Percentiles rank a stretch among this genome's conserved stretches.
phyloP scores from a whole-genome alignment of 2,329 filamentous ascomycete species.

The Claviceps humidiphila region DNA sequence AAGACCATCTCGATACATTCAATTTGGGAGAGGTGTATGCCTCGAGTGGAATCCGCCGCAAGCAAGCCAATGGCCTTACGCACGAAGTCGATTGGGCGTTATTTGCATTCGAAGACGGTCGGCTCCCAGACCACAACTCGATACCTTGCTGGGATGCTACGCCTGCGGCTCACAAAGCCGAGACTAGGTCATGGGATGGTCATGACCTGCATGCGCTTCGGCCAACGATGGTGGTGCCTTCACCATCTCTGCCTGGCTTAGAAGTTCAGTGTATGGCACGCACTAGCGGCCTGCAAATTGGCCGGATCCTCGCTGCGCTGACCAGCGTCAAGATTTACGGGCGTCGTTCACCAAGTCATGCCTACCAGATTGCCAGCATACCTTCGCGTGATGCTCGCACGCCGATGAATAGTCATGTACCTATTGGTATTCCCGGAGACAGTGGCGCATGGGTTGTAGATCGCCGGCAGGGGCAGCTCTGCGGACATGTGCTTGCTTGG shows the following conservation, averaged over 20 bases:
- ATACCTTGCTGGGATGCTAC: conserved; percentile 34
- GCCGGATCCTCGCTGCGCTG: conserved; percentile 64
- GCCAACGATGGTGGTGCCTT: conserved; percentile 46
- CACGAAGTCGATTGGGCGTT: conserved; percentile 96
- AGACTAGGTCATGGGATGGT: conserved; percentile 3
- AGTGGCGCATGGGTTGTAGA: conserved; percentile 90
- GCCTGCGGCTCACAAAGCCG: conserved; percentile 6
- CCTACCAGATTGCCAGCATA: conserved; percentile 42
- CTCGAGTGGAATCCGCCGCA: conserved; percentile 75
- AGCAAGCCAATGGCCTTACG: conserved; percentile 54
- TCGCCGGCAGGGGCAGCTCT: conserved; percentile 62
- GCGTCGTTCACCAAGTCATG: conserved; percentile 65
- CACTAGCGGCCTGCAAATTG: conserved; percentile 70
- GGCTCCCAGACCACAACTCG: conserved; percentile 58
- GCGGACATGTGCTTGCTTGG: conserved; percentile 84
- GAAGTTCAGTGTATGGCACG: conserved; percentile 80
- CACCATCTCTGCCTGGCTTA: conserved; percentile 53
- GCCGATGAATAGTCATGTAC: conserved; percentile 13
- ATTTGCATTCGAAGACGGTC: conserved; percentile 62
- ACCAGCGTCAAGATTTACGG: conserved; percentile 80
- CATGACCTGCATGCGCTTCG: conserved; percentile 27
- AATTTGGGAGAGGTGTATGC: conserved; percentile 75
- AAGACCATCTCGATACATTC: conserved; percentile 73
- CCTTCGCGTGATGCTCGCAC: conserved; percentile 8
- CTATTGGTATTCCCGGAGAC: conserved; percentile 67